phyloP scores from a whole-genome alignment of 2,329 filamentous ascomycete genomes.

The Talaromyces verruculosus region DNA sequence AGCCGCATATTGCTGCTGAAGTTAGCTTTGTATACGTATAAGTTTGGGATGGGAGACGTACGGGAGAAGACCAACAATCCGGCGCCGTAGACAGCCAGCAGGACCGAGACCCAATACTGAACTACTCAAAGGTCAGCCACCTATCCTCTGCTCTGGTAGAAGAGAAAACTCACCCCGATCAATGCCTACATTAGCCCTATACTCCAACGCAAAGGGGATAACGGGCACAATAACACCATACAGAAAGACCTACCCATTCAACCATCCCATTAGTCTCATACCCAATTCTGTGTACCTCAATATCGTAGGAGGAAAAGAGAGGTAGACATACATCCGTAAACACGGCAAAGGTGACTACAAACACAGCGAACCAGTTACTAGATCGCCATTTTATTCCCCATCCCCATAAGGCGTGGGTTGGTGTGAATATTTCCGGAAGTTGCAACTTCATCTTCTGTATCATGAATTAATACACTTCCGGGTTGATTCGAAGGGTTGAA shows the following conservation, averaged over 20 bases:
- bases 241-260: conserved; percentile 23
- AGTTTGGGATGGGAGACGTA: neutral
- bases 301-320: neutral
- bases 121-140: too few relatives aligned
- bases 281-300: neutral
- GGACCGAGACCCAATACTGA: conserved; percentile 26
- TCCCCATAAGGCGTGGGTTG: neutral
- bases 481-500: neutral
- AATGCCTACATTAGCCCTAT: conserved; percentile 16
- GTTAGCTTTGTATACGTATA: neutral
- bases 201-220: conserved; percentile 25
- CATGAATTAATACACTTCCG: neutral
- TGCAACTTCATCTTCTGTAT: neutral
- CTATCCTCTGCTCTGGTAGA: too few relatives aligned
- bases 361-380: conserved; percentile 21
- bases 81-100: conserved; percentile 25
- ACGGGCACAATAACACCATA: conserved; percentile 28
- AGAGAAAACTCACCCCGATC: conserved; percentile 13
- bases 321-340: conserved; percentile 20
- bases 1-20: conserved; percentile 39
- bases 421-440: neutral
- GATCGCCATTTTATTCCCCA: conserved; percentile 18
- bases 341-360: conserved; percentile 18
- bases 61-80: conserved; percentile 21
- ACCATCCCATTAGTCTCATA: neutral